Evolutionary conservation across 1,139 yeast genomes (phyloP).

Genomic region (Hemisphaericaspora subhashii): DNA sequence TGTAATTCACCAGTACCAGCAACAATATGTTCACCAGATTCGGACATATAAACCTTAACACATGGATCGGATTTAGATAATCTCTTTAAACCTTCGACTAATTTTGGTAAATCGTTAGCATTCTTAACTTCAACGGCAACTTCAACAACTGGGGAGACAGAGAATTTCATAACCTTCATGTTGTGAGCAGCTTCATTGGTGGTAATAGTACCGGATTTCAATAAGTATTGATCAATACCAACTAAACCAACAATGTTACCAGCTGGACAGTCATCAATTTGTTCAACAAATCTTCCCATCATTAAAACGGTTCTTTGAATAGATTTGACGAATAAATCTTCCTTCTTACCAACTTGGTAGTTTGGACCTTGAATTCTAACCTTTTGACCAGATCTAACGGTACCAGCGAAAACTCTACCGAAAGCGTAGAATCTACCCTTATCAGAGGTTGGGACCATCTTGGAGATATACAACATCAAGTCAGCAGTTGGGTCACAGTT

Average conservation of each 20-base stretch:
- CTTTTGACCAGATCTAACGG: constrained; percentile 98
- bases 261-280: constrained; percentile 99
- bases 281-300: constrained; percentile 99
- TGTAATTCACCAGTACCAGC: constrained; percentile 99
- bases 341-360: constrained; percentile 98
- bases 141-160: constrained; percentile 99
- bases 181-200: constrained; percentile 96
- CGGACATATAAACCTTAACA: constrained; percentile 83
- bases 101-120: constrained; percentile 98
- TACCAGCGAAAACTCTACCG: constrained; percentile 99
- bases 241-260: constrained; percentile 99
- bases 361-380: constrained; percentile 99
- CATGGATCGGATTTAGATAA: constrained; percentile 99
- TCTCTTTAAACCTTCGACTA: constrained; percentile 99
- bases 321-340: constrained; percentile 94
- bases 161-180: constrained; percentile 99
- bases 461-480: constrained; percentile 98
- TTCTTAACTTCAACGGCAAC: constrained; percentile 99
- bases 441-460: constrained; percentile 99
- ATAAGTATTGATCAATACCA: constrained; percentile 99
- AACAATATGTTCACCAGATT: constrained; percentile 99
- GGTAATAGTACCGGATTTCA: constrained; percentile 99
- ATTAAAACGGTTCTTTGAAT: constrained; percentile 98
- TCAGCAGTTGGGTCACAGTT: constrained; percentile 99
- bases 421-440: constrained; percentile 99